Percentiles rank a stretch among this genome's conserved stretches.
phyloP scores from a whole-genome alignment of 108 stramenopile species.

The Asterionellopsis glacialis region DNA sequence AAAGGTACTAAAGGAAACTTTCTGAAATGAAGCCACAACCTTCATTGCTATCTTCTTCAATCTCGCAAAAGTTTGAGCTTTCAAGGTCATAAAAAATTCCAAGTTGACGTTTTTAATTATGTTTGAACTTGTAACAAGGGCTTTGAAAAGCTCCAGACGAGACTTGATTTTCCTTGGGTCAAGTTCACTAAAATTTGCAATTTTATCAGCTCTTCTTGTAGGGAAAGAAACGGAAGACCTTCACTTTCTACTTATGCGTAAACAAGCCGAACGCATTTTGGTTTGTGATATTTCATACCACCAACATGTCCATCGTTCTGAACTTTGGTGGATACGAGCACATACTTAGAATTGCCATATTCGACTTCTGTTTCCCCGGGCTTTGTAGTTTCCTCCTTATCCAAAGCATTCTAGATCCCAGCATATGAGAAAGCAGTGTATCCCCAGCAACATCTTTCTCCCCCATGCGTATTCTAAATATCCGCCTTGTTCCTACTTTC shows the following conservation, averaged over 20 bases:
- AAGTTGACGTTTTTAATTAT: not conserved
- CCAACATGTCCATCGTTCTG: not conserved
- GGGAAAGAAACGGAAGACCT: not conserved
- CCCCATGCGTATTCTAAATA: too few species aligned
- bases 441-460: too few species aligned
- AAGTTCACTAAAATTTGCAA: constrained; percentile 21
- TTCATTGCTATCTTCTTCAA: constrained; percentile 19
- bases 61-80: constrained; percentile 8
- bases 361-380: not conserved
- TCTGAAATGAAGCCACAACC: constrained; percentile 42
- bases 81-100: not conserved
- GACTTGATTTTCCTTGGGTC: constrained; percentile 20
- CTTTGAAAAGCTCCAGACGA: constrained; percentile 28
- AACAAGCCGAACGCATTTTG: not conserved
- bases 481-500: too few species aligned
- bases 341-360: not conserved
- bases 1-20: constrained; percentile 5
- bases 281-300: not conserved
- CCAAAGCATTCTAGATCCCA: not conserved
- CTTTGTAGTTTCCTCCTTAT: not conserved
- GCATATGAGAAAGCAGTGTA: too few species aligned
- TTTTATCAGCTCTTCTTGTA: not conserved
- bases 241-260: not conserved
- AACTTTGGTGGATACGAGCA: not conserved
- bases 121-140: constrained; percentile 2